Conservation (phyloP, 768 basidiomycete genomes). For the Ramaria sp. region DNA sequence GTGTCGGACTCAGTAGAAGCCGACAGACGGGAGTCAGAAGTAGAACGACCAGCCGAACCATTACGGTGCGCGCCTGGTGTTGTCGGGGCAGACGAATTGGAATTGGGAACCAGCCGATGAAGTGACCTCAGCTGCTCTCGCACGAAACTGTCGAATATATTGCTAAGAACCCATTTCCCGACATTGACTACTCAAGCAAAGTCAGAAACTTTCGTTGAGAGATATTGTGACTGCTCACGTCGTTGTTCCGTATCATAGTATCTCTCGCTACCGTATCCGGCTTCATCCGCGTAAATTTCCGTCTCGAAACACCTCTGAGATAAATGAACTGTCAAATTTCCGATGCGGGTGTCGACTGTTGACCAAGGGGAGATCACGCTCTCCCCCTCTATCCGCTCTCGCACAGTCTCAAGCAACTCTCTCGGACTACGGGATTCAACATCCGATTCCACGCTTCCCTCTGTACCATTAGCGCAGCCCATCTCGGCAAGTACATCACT, state of each 20-base stretch:
- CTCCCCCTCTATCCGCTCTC: slow-evolving; percentile 91
- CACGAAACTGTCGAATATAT: slow-evolving; percentile 73
- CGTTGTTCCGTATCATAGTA: slow-evolving; percentile 70
- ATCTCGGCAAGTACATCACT: slow-evolving; percentile 20
- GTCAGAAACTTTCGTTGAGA: slow-evolving; percentile 4
- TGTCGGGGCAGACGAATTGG: neutral
- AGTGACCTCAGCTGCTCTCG: slow-evolving; percentile 45
- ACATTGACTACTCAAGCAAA: slow-evolving; percentile 56
- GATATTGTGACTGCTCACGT: slow-evolving; percentile 35
- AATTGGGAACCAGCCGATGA: slow-evolving; percentile 13
- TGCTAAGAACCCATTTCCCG: slow-evolving; percentile 84
- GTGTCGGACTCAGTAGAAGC: neutral
- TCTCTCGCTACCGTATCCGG: slow-evolving; percentile 52
- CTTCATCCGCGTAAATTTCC: slow-evolving; percentile 91
- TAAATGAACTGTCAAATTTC: slow-evolving; percentile 78
- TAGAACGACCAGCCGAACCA: neutral
- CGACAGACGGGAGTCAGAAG: neutral
- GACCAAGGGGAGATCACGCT: slow-evolving; percentile 81
- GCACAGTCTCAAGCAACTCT: slow-evolving; percentile 79
- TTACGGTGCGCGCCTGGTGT: slow-evolving; percentile 1
- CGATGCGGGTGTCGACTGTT: slow-evolving; percentile 80
- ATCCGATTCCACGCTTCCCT: slow-evolving; percentile 11
- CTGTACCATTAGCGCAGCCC: slow-evolving; percentile 22
- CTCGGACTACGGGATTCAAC: slow-evolving; percentile 50
- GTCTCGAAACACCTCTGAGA: slow-evolving; percentile 87